Conservation (phyloP, 176 grass and related monocot species). For the Carex myosuroides region DNA sequence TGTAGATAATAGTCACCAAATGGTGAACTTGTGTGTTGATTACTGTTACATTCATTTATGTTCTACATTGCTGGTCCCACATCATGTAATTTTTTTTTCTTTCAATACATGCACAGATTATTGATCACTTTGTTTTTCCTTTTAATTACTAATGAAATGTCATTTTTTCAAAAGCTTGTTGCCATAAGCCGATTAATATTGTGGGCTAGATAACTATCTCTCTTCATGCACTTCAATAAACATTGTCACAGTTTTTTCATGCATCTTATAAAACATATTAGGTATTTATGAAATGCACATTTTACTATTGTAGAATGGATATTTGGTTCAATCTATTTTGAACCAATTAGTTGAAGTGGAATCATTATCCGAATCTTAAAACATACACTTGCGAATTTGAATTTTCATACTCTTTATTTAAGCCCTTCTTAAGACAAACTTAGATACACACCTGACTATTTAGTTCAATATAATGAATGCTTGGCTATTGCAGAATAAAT, state of each 20-base stretch:
- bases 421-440: neutral
- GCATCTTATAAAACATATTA: neutral
- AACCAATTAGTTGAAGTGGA: neutral
- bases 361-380: neutral
- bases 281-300: neutral
- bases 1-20: slow-evolving; percentile 8
- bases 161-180: neutral
- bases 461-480: neutral
- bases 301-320: neutral
- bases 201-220: neutral
- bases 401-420: neutral
- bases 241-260: neutral
- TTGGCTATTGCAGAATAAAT: neutral
- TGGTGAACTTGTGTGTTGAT: neutral
- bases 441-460: neutral
- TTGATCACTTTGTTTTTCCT: neutral
- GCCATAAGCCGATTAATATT: neutral
- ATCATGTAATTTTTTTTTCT: neutral
- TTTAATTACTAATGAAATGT: neutral
- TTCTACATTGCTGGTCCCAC: neutral
- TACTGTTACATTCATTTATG: slow-evolving; percentile 4
- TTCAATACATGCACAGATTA: neutral
- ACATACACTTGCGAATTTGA: neutral
- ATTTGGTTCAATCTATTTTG: neutral
- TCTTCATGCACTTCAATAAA: neutral